Percentiles rank a stretch among this genome's conserved stretches.
Conservation (phyloP, 352 stramenopile species). For the Globisporangium canariense region DNA sequence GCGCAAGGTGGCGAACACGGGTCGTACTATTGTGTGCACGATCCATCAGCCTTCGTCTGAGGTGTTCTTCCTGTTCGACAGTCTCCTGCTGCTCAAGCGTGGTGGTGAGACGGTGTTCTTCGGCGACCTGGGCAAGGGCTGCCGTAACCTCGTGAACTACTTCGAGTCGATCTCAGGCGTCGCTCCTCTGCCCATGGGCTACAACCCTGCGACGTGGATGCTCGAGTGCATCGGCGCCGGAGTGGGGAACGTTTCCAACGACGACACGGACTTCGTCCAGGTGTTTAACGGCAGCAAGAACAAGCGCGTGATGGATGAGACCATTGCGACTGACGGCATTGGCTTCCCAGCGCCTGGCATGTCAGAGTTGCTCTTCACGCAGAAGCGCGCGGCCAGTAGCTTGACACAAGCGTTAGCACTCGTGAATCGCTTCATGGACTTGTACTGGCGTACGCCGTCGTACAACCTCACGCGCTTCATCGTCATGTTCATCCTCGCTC, state of each 20-base stretch:
- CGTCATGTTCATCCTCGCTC: constrained; percentile 27
- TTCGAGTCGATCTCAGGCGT: not conserved
- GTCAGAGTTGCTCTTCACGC: not conserved
- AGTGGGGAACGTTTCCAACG: constrained; percentile 1
- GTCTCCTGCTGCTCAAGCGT: constrained; percentile 15
- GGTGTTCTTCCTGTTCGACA: too few species aligned
- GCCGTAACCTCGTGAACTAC: constrained; percentile 3
- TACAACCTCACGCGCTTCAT: constrained; percentile 83
- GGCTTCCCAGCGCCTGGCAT: not conserved
- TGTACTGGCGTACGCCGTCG: constrained; percentile 85
- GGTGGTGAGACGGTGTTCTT: constrained; percentile 55
- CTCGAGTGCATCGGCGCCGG: constrained; percentile 26
- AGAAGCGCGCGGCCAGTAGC: constrained; percentile 3
- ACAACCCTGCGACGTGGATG: constrained; percentile 25
- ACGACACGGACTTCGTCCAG: not conserved
- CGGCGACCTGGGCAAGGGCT: constrained; percentile 38
- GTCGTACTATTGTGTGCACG: too few species aligned
- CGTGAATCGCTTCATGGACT: constrained; percentile 31
- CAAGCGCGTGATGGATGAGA: not conserved
- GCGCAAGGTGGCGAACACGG: too few species aligned
- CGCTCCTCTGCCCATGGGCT: not conserved
- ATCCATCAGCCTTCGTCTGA: too few species aligned
- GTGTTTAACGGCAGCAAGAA: not conserved
- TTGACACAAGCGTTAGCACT: not conserved
- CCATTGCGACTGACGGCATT: not conserved